Evolutionary conservation across 352 stramenopile genomes (phyloP), one percentile per base, ranked within the genome.

Genomic region (Aphanomyces stellatus): DNA sequence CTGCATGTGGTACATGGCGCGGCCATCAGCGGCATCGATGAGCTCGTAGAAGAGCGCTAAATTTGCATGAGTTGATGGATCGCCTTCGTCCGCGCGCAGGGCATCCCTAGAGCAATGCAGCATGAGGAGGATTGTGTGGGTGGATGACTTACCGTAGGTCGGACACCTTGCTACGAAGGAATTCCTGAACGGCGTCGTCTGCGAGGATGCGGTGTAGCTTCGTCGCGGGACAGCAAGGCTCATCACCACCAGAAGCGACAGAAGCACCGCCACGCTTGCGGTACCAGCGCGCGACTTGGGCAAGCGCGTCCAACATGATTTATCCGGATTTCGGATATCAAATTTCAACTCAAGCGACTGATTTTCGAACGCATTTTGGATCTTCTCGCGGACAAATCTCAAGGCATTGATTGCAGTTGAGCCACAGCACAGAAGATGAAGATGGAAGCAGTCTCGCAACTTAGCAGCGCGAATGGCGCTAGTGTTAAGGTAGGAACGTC

Each of bases 241-340:
- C 53, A n/a, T 62, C 31, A 11, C 8, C 22, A 15, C 25, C 28
- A 35, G 2, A 24, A 19, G 19, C 19, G 13, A 19, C 7, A 37
- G 24, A 15, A 15, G 8, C 27, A 7, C 19, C n/a, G 15, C 22
- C 13, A 17, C 51, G 31, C 40, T 19, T 19, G 19, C 55, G 55
- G 27, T 64, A 64, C 55, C 55, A 64, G 8, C 55, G 55, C 22
- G 55, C 55, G 19, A 64, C 33, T 33, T 64, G 17, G 19, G 55
- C 37, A 11, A 64, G 35, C 8, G 55, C 35, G 17, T 64, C 55
- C 11, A 64, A 2, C 33, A 51, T 30, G 17, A 48, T 2, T 30
- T 46, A 62, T 62, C 53, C 53, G 53, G 53, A 62, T n/a, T n/a
- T n/a, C n/a, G n/a, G n/a, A n/a, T n/a, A n/a, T n/a, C n/a, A n/a